These are phyloP conservation scores for Phialophora tarda DNA, from an alignment of 2,329 filamentous ascomycete species.

Conservation along the genomic window DNA sequence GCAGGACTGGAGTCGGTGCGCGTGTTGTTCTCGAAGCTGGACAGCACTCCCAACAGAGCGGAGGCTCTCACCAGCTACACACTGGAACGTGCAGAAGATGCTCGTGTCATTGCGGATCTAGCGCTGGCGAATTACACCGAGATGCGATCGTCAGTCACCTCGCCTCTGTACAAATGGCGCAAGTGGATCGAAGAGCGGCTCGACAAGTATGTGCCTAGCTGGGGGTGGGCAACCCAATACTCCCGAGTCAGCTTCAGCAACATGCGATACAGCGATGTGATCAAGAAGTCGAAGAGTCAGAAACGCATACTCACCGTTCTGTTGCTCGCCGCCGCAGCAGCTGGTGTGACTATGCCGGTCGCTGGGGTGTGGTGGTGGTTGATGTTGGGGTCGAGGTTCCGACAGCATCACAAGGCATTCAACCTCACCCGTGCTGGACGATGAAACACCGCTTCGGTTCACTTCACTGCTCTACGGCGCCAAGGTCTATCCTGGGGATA, in stretches of 20 bases:
- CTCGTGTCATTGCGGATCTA: constrained; percentile 88
- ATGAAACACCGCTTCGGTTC: constrained; percentile 10
- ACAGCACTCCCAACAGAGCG: constrained; percentile 58
- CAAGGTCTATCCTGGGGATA: background rate
- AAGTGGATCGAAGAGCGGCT: constrained; percentile 87
- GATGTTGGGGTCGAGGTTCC: constrained; percentile 12
- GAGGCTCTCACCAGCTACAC: constrained; percentile 75
- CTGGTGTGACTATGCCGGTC: constrained; percentile 16
- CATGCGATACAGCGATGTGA: constrained; percentile 84
- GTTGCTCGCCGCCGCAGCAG: constrained; percentile 13
- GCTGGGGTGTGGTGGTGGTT: constrained; percentile 23
- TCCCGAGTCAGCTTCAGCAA: constrained; percentile 91
- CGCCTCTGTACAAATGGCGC: constrained; percentile 74
- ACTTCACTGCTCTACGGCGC: background rate
- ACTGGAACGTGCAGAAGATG: constrained; percentile 72
- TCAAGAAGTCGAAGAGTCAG: constrained; percentile 71
- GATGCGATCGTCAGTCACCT: constrained; percentile 86
- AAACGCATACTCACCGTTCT: constrained; percentile 59
- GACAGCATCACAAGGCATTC: constrained; percentile 4
- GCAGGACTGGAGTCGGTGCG: constrained; percentile 93
- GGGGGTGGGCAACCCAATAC: constrained; percentile 94
- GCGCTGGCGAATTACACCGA: constrained; percentile 90
- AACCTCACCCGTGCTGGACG: constrained; percentile 17
- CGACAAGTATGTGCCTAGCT: constrained; percentile 72
- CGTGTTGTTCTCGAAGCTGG: constrained; percentile 81